These are phyloP conservation scores for Aspergillus ibericus DNA, from an alignment of 2,329 filamentous ascomycete genomes.

Conservation along the genomic window DNA sequence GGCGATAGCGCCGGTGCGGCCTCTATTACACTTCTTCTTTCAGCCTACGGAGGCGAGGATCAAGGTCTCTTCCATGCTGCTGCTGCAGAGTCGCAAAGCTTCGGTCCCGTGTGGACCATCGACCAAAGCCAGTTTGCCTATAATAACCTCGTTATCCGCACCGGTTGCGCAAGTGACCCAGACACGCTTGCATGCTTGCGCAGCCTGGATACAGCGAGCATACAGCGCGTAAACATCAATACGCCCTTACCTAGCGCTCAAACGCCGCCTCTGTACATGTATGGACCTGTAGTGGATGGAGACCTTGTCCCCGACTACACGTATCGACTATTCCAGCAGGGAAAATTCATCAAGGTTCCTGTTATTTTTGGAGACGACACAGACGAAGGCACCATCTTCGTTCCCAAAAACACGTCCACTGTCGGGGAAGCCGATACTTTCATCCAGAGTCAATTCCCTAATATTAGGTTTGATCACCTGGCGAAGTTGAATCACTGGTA, in stretches of 20 bases:
- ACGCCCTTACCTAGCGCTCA: constrained; percentile 48
- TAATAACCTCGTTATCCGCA: constrained; percentile 52
- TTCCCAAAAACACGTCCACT: constrained; percentile 51
- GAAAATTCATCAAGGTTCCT: constrained; percentile 53
- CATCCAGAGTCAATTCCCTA: constrained; percentile 59
- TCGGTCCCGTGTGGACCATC: constrained; percentile 50
- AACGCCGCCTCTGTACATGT: constrained; percentile 50
- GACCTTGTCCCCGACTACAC: constrained; percentile 55
- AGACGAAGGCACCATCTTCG: constrained; percentile 66
- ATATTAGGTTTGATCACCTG: constrained; percentile 54
- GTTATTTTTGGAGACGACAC: constrained; percentile 61
- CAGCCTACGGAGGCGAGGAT: constrained; percentile 51
- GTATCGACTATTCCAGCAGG: constrained; percentile 49
- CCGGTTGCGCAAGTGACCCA: constrained; percentile 43
- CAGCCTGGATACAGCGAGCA: constrained; percentile 40
- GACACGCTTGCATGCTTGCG: constrained; percentile 54
- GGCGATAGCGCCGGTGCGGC: constrained; percentile 67
- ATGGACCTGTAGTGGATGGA: constrained; percentile 53
- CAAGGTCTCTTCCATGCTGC: constrained; percentile 54
- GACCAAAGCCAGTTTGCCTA: constrained; percentile 54
- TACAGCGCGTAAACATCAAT: constrained; percentile 50
- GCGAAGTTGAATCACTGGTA: constrained; percentile 56
- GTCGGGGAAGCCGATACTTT: constrained; percentile 55
- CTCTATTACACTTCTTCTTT: constrained; percentile 65
- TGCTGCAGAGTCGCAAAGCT: constrained; percentile 56